A percentile compares a stretch with the other conserved stretches of the same genome.
Conservation (phyloP, 345 rosid species). For the Hevea brasiliensis region DNA sequence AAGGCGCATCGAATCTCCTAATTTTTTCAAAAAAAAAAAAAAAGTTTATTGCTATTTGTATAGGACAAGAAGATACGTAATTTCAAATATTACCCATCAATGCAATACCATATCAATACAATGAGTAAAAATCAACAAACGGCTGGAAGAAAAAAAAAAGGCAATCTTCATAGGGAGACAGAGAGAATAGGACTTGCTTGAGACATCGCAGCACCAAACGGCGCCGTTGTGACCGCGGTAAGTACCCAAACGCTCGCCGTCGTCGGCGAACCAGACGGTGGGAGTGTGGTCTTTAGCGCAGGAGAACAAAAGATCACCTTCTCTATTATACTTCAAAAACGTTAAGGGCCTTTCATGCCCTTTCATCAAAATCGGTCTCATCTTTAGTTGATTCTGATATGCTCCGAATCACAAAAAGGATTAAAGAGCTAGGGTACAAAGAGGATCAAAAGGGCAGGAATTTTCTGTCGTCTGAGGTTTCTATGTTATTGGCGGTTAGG, state of each 20-base stretch:
- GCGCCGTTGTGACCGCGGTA: conserved; percentile 99
- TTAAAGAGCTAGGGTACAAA: background rate
- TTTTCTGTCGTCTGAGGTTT: too few species aligned
- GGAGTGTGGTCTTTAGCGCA: conserved; percentile 96
- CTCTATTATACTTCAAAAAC: conserved; percentile 82
- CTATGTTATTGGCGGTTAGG: too few species aligned
- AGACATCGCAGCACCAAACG: conserved; percentile 93
- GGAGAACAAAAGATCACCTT: conserved; percentile 89
- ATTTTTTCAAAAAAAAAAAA: background rate
- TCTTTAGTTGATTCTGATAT: conserved; percentile 17
- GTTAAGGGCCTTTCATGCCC: conserved; percentile 98
- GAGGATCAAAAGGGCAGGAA: too few species aligned
- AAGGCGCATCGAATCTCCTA: conserved; percentile 72
- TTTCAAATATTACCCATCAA: too few species aligned
- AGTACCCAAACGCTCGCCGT: conserved; percentile 93
- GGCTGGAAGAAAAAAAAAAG: too few species aligned
- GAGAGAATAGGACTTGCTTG: conserved; percentile 38
- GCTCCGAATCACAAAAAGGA: background rate
- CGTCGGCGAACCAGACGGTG: conserved; percentile 94
- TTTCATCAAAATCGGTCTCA: conserved; percentile 97
- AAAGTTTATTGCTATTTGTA: too few species aligned
- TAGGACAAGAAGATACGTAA: too few species aligned
- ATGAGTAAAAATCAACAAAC: too few species aligned
- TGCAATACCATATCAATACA: too few species aligned
- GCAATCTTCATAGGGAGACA: background rate